Evolutionary conservation across 2,329 filamentous ascomycete genomes (phyloP).

Genomic region (Fusarium buharicum): DNA sequence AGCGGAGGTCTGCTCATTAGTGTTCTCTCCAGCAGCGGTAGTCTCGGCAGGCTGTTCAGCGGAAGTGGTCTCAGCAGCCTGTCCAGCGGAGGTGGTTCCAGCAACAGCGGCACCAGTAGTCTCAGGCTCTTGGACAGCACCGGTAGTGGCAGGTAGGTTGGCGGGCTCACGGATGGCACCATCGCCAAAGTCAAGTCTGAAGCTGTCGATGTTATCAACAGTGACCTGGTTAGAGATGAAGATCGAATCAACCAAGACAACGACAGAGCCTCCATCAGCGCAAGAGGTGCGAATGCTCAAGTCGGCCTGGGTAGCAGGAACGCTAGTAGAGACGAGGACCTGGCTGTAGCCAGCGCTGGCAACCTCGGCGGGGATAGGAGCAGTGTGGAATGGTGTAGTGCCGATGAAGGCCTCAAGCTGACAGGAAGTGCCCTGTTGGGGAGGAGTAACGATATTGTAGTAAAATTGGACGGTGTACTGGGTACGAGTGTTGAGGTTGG

Average conservation of each 20-base stretch:
- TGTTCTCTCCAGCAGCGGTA: no score
- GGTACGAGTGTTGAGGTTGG: slow-evolving; percentile 8
- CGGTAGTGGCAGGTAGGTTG: neutral
- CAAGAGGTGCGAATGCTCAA: slow-evolving; percentile 27
- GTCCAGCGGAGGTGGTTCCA: no score
- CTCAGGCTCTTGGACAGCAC: neutral
- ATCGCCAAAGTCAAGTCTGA: slow-evolving; percentile 28
- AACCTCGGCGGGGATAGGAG: neutral
- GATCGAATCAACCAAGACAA: slow-evolving; percentile 30
- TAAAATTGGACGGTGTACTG: slow-evolving; percentile 39
- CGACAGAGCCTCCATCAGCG: slow-evolving; percentile 3
- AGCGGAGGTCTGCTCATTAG: no score
- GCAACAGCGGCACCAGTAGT: neutral
- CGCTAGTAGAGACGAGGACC: slow-evolving; percentile 8
- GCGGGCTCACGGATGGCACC: slow-evolving; percentile 14
- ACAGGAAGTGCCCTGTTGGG: slow-evolving; percentile 9
- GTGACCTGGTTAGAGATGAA: slow-evolving; percentile 40
- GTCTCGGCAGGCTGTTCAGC: no score
- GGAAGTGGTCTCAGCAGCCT: no score
- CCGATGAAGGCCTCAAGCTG: slow-evolving; percentile 27
- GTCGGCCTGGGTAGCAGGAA: neutral
- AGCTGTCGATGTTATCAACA: slow-evolving; percentile 26
- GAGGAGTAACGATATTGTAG: slow-evolving; percentile 14
- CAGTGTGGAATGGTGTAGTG: neutral
- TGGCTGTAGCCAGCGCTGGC: neutral